Evolutionary conservation across 495 filamentous ascomycete genomes (phyloP).

Genomic region (Tuber magnatum): DNA sequence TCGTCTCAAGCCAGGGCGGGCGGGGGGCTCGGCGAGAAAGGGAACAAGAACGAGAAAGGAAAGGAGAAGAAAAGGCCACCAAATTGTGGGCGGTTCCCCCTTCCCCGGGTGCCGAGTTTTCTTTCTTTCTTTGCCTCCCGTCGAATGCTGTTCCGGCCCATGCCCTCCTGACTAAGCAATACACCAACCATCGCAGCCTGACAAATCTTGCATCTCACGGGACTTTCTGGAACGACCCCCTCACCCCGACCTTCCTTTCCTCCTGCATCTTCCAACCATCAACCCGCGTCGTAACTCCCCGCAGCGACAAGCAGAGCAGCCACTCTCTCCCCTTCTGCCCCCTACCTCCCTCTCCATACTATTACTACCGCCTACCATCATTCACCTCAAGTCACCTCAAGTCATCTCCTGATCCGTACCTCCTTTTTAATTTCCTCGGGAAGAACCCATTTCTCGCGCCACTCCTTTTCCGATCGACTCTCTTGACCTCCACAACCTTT

Average conservation of each 20-base stretch:
- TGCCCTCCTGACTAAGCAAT: background rate
- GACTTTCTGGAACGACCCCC: constrained; percentile 36
- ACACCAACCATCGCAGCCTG: constrained; percentile 16
- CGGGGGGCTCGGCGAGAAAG: background rate
- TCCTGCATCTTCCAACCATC: constrained; percentile 39
- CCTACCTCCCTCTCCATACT: background rate
- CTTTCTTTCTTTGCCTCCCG: background rate
- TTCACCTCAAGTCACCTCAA: background rate
- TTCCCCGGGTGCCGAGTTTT: background rate
- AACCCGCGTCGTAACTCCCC: constrained; percentile 36
- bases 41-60: background rate
- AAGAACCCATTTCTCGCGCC: background rate
- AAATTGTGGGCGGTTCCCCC: background rate
- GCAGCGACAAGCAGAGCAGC: constrained; percentile 13
- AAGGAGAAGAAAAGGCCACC: background rate
- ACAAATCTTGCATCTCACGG: constrained; percentile 35
- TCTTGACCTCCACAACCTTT: background rate
- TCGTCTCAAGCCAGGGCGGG: background rate
- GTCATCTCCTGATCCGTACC: background rate
- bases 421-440: background rate
- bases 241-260: constrained; percentile 34
- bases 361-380: background rate
- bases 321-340: constrained; percentile 15
- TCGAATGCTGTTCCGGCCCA: background rate
- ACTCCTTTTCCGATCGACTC: constrained; percentile 3